phyloP scores from a whole-genome alignment of 805 yeast species.

The Candida maris region DNA sequence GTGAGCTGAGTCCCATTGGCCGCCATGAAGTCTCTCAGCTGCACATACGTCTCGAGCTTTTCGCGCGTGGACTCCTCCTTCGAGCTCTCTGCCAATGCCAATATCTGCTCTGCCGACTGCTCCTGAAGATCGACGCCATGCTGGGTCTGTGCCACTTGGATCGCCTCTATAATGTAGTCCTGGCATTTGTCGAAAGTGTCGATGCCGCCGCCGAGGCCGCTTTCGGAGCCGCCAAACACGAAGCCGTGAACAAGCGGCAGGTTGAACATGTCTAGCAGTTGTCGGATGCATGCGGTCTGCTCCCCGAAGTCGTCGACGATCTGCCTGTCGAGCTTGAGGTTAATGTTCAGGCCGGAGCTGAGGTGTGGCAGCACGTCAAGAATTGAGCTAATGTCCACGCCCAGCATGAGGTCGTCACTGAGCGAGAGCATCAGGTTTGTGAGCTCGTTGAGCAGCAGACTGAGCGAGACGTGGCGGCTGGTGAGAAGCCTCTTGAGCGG shows the following conservation, averaged over 20 bases:
- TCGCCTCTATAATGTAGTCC: conserved; percentile 23
- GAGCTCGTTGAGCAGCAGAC: conserved; percentile 44
- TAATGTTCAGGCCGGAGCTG: conserved; percentile 67
- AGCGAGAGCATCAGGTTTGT: conserved; percentile 42
- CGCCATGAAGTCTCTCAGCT: conserved; percentile 43
- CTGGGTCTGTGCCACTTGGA: conserved; percentile 10
- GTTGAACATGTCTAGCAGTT: conserved; percentile 22
- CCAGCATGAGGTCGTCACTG: conserved; percentile 26
- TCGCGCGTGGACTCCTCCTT: conserved; percentile 4
- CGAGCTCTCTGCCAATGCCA: conserved; percentile 1
- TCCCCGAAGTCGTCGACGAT: conserved; percentile 20
- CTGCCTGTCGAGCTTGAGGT: conserved; percentile 58
- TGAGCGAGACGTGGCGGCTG: conserved; percentile 27
- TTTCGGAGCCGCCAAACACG: conserved; percentile 8
- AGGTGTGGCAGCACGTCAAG: conserved; percentile 58
- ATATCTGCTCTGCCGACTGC: conserved; percentile 5
- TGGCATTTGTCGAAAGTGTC: conserved; percentile 29
- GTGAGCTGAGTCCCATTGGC: conserved; percentile 76
- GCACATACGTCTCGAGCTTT: conserved; percentile 7
- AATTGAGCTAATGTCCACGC: conserved; percentile 33
- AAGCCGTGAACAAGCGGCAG: conserved; percentile 74
- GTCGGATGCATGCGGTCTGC: conserved; percentile 16
- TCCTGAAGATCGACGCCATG: conserved; percentile 7
- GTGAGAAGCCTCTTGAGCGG: conserved; percentile 24
- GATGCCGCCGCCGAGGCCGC: conserved; percentile 4